Evolutionary conservation across 768 basidiomycete species (phyloP), one percentile per base, ranked within the genome.

Genomic region (Imleria badia): DNA sequence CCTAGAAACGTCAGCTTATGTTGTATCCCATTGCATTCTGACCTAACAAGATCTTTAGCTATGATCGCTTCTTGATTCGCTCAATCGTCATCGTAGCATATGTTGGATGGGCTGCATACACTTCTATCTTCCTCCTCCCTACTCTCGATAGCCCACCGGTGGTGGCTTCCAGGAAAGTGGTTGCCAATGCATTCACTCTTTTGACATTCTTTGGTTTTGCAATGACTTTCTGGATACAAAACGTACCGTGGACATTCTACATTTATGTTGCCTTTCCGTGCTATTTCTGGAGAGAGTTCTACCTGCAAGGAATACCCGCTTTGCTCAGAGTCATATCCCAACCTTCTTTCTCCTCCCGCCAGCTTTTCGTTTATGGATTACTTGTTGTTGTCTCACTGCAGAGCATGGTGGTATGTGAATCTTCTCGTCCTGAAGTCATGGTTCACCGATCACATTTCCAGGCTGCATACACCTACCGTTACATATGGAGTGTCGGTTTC

Each of bases 41-140:
- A 45, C n/a, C 61, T 68, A 45, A 60, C 50, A 30, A 38, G 12
- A 42, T 19, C 13, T 14, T 2, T 51, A 78, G 81, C 13, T 94
- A 93, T 67, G 90, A 94, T 65, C 83, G 89, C 17, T 73, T 81
- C 30, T 70, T 93, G 42, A 85, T 94, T 29, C 81, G 84, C 15
- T 72, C 64, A 3, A 83, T 94, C 58, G 91, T 92, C 47, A 79
- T 79, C 2, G 65, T 78, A 8, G 90, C 89, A 1, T 94, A 94
- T 68, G 66, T 78, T 3, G 90, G 90, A 48, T 94, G 91, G 89
- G 82, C 82, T 19, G 83, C 82, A 1, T 92, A 83, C 67, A 75
- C 82, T 7, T 81, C 84, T 0, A 67, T 83, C 6, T 84, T 76
- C 40, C 76, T 91, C 7, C 71, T 88, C 48, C 74, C 80, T 23